Percentiles rank a stretch among this genome's conserved stretches.
Evolutionary conservation across 345 rosid genomes (phyloP).

Genomic region (Hibiscus mutabilis): DNA sequence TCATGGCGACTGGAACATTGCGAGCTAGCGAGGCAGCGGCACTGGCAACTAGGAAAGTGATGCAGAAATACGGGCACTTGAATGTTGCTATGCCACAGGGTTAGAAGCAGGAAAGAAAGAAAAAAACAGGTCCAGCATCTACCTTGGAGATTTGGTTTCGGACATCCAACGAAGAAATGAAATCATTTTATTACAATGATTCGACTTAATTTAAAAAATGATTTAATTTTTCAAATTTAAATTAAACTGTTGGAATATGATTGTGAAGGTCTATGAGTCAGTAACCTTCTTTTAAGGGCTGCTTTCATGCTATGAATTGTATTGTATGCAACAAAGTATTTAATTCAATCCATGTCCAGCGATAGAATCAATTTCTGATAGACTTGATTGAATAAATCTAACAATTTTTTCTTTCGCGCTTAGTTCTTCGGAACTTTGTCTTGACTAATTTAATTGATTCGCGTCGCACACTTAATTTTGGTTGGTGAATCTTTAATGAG

Average conservation of each 20-base stretch:
- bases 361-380: too few relatives aligned
- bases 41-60: slow-evolving; percentile 72
- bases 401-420: too few relatives aligned
- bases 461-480: too few relatives aligned
- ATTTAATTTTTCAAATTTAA: background rate
- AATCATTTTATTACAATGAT: background rate
- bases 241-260: background rate
- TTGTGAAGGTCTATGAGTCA: background rate
- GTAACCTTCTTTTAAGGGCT: background rate
- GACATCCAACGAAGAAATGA: background rate
- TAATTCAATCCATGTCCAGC: background rate
- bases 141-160: background rate
- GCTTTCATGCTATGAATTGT: background rate
- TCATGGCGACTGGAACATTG: slow-evolving; percentile 82
- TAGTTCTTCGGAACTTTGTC: too few relatives aligned
- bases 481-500: too few relatives aligned
- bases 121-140: background rate
- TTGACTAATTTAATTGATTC: too few relatives aligned
- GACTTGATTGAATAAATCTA: too few relatives aligned
- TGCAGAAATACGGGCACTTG: slow-evolving; percentile 70
- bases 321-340: background rate
- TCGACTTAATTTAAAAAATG: background rate
- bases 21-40: slow-evolving; percentile 94
- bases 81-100: slow-evolving; percentile 34
- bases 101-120: slow-evolving; percentile 10